phyloP scores from a whole-genome alignment of 2,329 filamentous ascomycete species.

The Colletotrichum plurivorum region DNA sequence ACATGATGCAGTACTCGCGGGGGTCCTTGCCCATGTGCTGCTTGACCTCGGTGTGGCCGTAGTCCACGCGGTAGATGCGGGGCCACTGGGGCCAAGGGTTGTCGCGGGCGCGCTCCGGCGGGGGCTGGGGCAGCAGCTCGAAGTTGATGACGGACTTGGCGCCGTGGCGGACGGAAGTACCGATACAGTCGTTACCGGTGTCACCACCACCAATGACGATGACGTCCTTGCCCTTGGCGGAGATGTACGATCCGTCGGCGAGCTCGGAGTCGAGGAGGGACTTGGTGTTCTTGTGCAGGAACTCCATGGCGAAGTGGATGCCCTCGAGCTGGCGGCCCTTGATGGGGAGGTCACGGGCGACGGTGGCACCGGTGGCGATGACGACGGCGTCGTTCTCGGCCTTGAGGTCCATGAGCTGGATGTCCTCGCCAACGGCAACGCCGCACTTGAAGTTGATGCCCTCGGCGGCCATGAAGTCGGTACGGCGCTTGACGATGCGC shows the following conservation, averaged over 20 bases:
- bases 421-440: conserved; percentile 82
- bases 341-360: conserved; percentile 92
- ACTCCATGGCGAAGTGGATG: conserved; percentile 97
- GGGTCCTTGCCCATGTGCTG: conserved; percentile 97
- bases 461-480: conserved; percentile 94
- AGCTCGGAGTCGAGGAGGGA: conserved; percentile 94
- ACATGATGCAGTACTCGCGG: conserved; percentile 98
- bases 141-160: conserved; percentile 98
- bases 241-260: conserved; percentile 87
- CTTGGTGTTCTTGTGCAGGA: conserved; percentile 97
- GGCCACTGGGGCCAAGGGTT: conserved; percentile 99
- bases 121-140: conserved; percentile 93
- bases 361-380: conserved; percentile 92
- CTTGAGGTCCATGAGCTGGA: conserved; percentile 78
- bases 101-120: conserved; percentile 88
- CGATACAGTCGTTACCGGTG: conserved; percentile 98
- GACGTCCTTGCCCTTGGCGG: conserved; percentile 95
- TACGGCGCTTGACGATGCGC: conserved; percentile 93
- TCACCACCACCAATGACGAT: conserved; percentile 98
- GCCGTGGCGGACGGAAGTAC: conserved; percentile 94
- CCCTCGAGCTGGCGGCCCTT: conserved; percentile 89
- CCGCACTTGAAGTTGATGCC: conserved; percentile 87
- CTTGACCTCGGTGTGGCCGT: conserved; percentile 95
- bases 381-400: conserved; percentile 85
- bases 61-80: conserved; percentile 97